A percentile compares a stretch with the other conserved stretches of the same genome.
Conservation (phyloP, 345 rosid genomes). For the Acer campestre region DNA sequence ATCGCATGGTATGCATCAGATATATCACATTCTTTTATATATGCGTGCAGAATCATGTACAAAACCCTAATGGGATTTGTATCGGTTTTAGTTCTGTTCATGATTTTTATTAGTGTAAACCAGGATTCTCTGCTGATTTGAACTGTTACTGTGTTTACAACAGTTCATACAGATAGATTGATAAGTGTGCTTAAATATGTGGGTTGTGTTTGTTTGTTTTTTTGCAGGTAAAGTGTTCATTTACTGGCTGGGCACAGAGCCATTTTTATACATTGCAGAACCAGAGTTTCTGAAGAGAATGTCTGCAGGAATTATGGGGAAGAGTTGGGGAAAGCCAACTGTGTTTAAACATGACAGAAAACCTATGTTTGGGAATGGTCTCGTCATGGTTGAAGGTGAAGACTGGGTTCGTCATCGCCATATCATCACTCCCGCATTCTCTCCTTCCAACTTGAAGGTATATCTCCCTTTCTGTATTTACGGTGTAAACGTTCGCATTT, state of each 20-base stretch:
- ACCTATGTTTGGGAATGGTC: slow-evolving; percentile 92
- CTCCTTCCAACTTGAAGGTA: slow-evolving; percentile 82
- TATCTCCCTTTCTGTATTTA: slow-evolving; percentile 8
- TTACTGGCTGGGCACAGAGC: slow-evolving; percentile 96
- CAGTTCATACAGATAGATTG: neutral
- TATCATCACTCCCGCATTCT: slow-evolving; percentile 80
- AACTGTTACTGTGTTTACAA: neutral
- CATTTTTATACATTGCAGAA: slow-evolving; percentile 86
- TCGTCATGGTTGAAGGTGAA: slow-evolving; percentile 87
- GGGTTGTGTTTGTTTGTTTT: neutral
- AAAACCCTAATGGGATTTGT: neutral
- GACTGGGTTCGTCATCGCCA: slow-evolving; percentile 95
- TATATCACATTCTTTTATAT: neutral
- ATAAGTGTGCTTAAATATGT: neutral
- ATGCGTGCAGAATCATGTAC: neutral
- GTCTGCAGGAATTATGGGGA: slow-evolving; percentile 82
- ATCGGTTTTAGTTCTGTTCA: no score
- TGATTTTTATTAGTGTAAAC: neutral
- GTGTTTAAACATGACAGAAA: slow-evolving; percentile 82
- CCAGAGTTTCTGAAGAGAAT: slow-evolving; percentile 79
- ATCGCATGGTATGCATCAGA: slow-evolving; percentile 50
- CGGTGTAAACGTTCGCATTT: no score
- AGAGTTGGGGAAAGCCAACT: slow-evolving; percentile 91
- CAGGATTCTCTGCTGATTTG: no score
- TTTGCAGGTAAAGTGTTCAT: slow-evolving; percentile 83